Base-by-base conservation (phyloP, 2,329 filamentous ascomycete species). In the Pleoardoris graminearum region DNA sequence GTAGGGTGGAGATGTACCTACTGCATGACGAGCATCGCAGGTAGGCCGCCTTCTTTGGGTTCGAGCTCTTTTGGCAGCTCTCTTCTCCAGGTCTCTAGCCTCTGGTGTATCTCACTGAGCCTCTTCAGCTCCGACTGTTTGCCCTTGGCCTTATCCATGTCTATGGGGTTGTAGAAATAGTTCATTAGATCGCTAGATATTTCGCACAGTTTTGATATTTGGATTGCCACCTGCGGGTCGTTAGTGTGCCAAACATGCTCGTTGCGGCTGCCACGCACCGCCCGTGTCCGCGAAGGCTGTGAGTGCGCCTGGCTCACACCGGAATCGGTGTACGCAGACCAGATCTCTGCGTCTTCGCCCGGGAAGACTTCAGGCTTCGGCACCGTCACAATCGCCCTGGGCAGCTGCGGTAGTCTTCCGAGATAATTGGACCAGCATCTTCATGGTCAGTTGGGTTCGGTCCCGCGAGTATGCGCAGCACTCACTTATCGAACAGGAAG, bases 371-470 rank as follows among this genome's bases (percentile, higher is more conserved):
- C 92, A 59, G 91, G 89, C 70, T 93, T 96, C 22, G 90, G 88
- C 1, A 91, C 90, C 29, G 88, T 96, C 63, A 91, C 89, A 7
- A 89, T 89, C 25, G 85, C 85, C 36, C 85, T 86, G 0, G 90
- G 87, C 10, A 97, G 78, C 71, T 97, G 93, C 10, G 94, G 93
- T 56, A 97, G 80, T 37, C 94, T 87, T 42, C 94, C 93, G 22
- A 97, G 83, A 64, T 97, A 97, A 71, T 97, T 97, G 44, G 92
- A 96, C 92, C 93, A 97, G 72, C 91, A 96, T 63, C 82, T 84
- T 51, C 21, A 3, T 25, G 7, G 48, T 65, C 43, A 63, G 54
- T 17, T 43, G 6, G 16, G 5, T 8, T 36, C 33, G 19, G 16
- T 16, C 22, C 16, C 25, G 11, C 7, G 37, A n/a, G 29, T 7